Conservation (phyloP, 2,329 filamentous ascomycete genomes). For the Xylaria sp. region DNA sequence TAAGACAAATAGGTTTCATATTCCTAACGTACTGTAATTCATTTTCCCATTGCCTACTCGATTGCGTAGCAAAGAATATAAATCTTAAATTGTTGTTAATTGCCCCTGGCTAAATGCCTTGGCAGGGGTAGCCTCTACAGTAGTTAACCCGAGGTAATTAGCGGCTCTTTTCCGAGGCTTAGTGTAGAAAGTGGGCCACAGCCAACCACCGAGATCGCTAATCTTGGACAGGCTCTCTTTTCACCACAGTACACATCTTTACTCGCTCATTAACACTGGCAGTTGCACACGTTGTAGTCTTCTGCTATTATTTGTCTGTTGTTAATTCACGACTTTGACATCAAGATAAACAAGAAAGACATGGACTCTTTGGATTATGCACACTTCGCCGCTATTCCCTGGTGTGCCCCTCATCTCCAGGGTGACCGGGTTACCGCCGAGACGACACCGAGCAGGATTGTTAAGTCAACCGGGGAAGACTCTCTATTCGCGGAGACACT, state of each 20-base stretch:
- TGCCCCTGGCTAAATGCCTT: background rate
- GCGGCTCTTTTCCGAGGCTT: background rate
- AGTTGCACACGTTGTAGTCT: background rate
- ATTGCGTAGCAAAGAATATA: background rate
- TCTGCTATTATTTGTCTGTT: background rate
- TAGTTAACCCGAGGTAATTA: no score
- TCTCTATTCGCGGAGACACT: conserved; percentile 64
- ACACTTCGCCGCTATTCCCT: conserved; percentile 54
- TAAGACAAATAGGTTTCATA: background rate
- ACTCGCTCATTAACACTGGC: background rate
- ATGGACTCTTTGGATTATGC: conserved; percentile 33
- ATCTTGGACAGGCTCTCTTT: background rate
- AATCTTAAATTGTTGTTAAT: background rate
- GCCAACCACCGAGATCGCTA: background rate
- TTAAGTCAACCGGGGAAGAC: conserved; percentile 58
- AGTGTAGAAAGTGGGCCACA: background rate
- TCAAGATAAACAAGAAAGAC: background rate
- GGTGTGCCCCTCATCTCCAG: conserved; percentile 58
- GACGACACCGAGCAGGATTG: conserved; percentile 44
- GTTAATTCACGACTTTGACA: background rate
- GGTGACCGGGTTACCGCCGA: conserved; percentile 46
- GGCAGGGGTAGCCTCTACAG: background rate
- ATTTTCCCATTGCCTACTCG: background rate
- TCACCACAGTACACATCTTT: background rate
- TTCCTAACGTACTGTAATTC: background rate